Evolutionary conservation across 805 yeast genomes (phyloP).

Genomic region (Ogataea saltuana): DNA sequence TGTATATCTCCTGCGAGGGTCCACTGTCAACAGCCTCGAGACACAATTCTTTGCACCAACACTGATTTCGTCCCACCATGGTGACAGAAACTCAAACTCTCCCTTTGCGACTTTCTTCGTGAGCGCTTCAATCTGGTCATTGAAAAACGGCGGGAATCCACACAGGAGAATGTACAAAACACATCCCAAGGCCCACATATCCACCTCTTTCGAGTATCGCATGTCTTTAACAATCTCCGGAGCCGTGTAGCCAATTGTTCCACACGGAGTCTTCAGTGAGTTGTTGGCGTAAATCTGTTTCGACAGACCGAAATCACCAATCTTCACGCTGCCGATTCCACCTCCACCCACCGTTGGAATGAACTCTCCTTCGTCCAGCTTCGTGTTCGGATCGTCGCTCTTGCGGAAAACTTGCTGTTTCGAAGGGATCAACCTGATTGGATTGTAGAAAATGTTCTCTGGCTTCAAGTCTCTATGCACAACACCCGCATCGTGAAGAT

Average conservation of each 20-base stretch:
- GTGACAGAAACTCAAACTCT: conserved; percentile 70
- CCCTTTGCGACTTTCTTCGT: conserved; percentile 82
- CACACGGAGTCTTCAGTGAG: conserved; percentile 92
- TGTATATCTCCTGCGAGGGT: conserved; percentile 65
- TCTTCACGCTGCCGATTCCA: conserved; percentile 81
- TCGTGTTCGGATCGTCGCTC: conserved; percentile 68
- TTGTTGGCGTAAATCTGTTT: conserved; percentile 86
- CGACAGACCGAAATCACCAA: conserved; percentile 95
- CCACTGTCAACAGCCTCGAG: conserved; percentile 65
- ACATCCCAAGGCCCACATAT: conserved; percentile 99
- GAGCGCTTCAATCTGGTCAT: conserved; percentile 69
- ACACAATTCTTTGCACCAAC: conserved; percentile 70
- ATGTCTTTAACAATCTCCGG: conserved; percentile 97
- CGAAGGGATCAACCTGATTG: conserved; percentile 54
- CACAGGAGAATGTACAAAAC: conserved; percentile 89
- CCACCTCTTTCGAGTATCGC: conserved; percentile 89
- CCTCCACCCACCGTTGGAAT: conserved; percentile 85
- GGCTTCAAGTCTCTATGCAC: conserved; percentile 87
- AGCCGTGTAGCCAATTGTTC: conserved; percentile 97
- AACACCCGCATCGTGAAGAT: conserved; percentile 72
- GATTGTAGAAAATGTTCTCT: conserved; percentile 68
- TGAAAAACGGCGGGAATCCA: conserved; percentile 98
- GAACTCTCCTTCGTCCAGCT: conserved; percentile 87
- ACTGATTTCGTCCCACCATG: conserved; percentile 90
- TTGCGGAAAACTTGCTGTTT: conserved; percentile 43